These are phyloP conservation scores for Sporobolomyces phaffii DNA, from an alignment of 768 basidiomycete species.

Conservation along the genomic window DNA sequence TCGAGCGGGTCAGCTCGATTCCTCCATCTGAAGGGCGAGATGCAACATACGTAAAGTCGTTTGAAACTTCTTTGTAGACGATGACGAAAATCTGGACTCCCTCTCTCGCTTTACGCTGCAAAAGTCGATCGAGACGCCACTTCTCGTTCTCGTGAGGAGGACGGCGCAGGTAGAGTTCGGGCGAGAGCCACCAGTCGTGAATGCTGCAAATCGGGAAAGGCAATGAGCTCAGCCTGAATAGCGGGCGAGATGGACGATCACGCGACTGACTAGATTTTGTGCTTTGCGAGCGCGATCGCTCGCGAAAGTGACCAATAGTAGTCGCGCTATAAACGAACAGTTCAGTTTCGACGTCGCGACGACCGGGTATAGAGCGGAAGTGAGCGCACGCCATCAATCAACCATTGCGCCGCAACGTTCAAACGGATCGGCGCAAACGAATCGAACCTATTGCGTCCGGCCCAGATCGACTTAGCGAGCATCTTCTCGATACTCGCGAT, in stretches of 20 bases:
- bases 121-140: conserved; percentile 67
- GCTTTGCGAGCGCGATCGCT: conserved; percentile 77
- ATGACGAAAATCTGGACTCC: conserved; percentile 95
- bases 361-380: neutral
- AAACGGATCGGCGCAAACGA: conserved; percentile 87
- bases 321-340: conserved; percentile 61
- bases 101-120: conserved; percentile 86
- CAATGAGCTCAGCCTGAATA: too few species aligned
- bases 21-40: too few species aligned
- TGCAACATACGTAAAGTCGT: conserved; percentile 83
- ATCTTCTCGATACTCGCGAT: conserved; percentile 82
- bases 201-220: conserved; percentile 63
- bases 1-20: too few species aligned
- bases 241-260: neutral
- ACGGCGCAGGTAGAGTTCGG: conserved; percentile 67
- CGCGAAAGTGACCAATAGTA: conserved; percentile 97
- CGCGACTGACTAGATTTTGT: conserved; percentile 36
- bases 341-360: too few species aligned
- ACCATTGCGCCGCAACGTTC: conserved; percentile 94
- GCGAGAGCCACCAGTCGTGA: conserved; percentile 97
- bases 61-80: conserved; percentile 83
- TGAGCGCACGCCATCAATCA: conserved; percentile 81
- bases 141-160: conserved; percentile 67
- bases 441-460: conserved; percentile 75
- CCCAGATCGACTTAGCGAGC: conserved; percentile 69